Conservation (phyloP, 371 early-diverging fungal genomes). For the Mucor circinelloides region DNA sequence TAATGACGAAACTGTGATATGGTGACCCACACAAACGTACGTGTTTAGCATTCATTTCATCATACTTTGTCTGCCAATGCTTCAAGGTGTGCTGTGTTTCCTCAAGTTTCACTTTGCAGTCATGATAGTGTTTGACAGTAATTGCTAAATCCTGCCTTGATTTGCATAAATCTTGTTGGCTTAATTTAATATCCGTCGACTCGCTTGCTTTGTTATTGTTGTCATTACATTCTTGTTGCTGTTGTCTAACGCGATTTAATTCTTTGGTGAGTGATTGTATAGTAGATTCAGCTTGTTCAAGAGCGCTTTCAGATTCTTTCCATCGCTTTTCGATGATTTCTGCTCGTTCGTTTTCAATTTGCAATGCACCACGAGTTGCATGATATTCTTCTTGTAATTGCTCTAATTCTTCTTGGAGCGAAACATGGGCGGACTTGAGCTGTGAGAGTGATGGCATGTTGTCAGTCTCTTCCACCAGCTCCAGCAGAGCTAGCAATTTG, state of each 20-base stretch:
- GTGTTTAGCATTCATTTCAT: conserved; percentile 12
- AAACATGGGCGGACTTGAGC: background rate
- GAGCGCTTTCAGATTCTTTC: conserved; percentile 28
- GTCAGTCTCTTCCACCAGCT: background rate
- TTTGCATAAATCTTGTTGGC: conserved; percentile 4
- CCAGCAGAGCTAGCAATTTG: background rate
- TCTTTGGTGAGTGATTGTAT: conserved; percentile 33
- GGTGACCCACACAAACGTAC: conserved; percentile 4
- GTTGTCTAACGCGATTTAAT: conserved; percentile 29
- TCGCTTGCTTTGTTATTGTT: conserved; percentile 3
- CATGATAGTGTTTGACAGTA: background rate
- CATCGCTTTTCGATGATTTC: conserved; percentile 31
- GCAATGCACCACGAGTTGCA: conserved; percentile 7
- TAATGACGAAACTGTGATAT: background rate
- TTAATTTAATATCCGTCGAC: conserved; percentile 8
- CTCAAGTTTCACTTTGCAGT: background rate
- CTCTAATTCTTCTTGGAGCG: conserved; percentile 11
- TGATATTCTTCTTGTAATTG: conserved; percentile 14
- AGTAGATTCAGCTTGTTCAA: conserved; percentile 43
- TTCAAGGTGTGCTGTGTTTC: background rate
- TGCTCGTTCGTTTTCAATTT: conserved; percentile 28
- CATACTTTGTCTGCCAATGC: conserved; percentile 29
- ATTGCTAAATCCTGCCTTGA: background rate
- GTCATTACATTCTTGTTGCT: conserved; percentile 11
- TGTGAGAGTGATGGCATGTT: background rate